Evolutionary conservation across 106 monocot species (phyloP).

Genomic region (Triglochin maritima): DNA sequence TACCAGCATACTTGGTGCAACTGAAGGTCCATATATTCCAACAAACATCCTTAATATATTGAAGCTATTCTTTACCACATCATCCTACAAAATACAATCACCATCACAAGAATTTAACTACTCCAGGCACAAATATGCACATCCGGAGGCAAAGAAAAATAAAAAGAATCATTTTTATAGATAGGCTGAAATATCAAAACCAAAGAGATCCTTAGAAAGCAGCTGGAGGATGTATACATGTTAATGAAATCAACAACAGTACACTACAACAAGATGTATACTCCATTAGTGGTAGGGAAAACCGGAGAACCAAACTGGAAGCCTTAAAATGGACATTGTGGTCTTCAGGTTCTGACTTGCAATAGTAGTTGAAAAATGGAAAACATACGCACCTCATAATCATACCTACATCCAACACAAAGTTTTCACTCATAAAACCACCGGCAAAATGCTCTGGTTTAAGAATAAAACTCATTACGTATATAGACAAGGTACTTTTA

Average conservation of each 20-base stretch:
- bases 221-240: too few species aligned
- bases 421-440: constrained; percentile 7
- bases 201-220: too few species aligned
- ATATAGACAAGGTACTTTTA: neutral
- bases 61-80: constrained; percentile 76
- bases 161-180: neutral
- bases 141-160: neutral
- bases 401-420: constrained; percentile 41
- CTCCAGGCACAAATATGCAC: neutral
- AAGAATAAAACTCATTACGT: neutral
- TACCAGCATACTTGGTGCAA: constrained; percentile 70
- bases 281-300: too few species aligned
- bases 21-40: constrained; percentile 55
- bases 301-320: too few species aligned
- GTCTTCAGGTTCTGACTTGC: neutral
- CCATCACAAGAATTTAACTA: neutral
- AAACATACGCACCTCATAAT: constrained; percentile 64
- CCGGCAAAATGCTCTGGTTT: neutral
- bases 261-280: neutral
- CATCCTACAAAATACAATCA: constrained; percentile 39
- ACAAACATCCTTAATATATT: constrained; percentile 87
- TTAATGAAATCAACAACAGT: too few species aligned
- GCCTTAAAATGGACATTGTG: neutral
- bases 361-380: too few species aligned
- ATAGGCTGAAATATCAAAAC: too few species aligned